These are phyloP conservation scores for Bryoglossum gracile DNA, from an alignment of 495 filamentous ascomycete species.

Conservation along the genomic window DNA sequence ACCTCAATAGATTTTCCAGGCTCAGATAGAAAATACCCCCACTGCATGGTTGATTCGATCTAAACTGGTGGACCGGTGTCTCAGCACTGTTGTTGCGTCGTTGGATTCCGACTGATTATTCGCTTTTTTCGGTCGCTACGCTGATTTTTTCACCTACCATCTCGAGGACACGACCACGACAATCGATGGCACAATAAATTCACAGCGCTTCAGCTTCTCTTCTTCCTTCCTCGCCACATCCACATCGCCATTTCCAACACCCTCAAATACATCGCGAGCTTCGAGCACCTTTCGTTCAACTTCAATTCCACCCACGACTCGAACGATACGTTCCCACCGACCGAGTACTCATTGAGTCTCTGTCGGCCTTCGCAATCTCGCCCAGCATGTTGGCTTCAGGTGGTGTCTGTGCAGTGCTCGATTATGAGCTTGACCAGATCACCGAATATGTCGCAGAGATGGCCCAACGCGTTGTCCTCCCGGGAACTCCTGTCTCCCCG, in stretches of 20 bases:
- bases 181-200: slow-evolving; percentile 20
- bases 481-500: slow-evolving; percentile 56
- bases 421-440: slow-evolving; percentile 99
- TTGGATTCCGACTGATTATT: background rate
- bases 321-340: slow-evolving; percentile 17
- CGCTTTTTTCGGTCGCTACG: slow-evolving; percentile 1
- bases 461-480: slow-evolving; percentile 75
- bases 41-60: slow-evolving; percentile 22
- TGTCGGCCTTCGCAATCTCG: slow-evolving; percentile 15
- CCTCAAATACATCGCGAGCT: slow-evolving; percentile 6
- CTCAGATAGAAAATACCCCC: slow-evolving; percentile 5
- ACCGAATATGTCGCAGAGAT: slow-evolving; percentile 95
- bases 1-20: slow-evolving; percentile 8
- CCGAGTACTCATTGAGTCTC: slow-evolving; percentile 23
- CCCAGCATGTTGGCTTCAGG: slow-evolving; percentile 38
- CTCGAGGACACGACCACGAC: slow-evolving; percentile 15
- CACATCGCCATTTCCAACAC: background rate
- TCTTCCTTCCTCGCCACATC: slow-evolving; percentile 3
- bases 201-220: slow-evolving; percentile 12
- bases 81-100: slow-evolving; percentile 18
- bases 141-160: slow-evolving; percentile 2
- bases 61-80: slow-evolving; percentile 21
- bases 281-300: slow-evolving; percentile 7
- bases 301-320: no score
- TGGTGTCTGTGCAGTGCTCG: slow-evolving; percentile 90